Base-by-base conservation (phyloP, 257 asterid species). In the Anisodus acutangulus region DNA sequence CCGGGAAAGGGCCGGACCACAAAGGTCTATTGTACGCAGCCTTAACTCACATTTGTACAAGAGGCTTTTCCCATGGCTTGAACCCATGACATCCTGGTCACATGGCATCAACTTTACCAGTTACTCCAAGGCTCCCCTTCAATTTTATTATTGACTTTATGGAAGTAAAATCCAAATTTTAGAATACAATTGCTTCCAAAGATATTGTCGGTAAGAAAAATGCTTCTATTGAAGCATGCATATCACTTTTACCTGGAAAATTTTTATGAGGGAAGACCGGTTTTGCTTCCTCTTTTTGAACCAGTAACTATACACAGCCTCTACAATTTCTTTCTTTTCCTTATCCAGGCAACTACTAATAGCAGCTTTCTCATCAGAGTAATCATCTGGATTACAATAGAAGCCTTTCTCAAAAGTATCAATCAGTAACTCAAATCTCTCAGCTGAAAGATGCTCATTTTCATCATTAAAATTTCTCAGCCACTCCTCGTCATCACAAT, bases 401-500 rank as follows among this genome's bases (percentile, higher is more conserved):
- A 85, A 49, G 70, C 90, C 90, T 85, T 90, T 93, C 82, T 97
- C 99, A 55, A 95, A 88, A 54, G 92, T 92, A 89, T 97, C 98
- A 83, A 97, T 91, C 47, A 91, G 88, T 86, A 89, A 84, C 90
- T 97, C 99, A 85, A 97, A 95, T 17, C 83, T 85, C 81, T 93
- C 98, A 13, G 88, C 88, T 1, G 91, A 85, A 55, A 95, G 79
- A 69, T 58, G 45, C 80, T 87, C 87, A 53, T 74, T 86, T 71
- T 89, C 95, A 31, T 31, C 35, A 80, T 92, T 94, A 78, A 93
- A 86, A 63, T 91, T 88, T 10, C 54, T 87, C 59, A 97, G 87
- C 98, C 98, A 97, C 83, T 86, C 88, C 80, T 97, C 99, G 47
- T 94, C 99, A 22, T 95, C 98, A 16, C 91, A 91, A 85, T 95